Evolutionary conservation across 495 filamentous ascomycete species (phyloP), one percentile per base, ranked within the genome.

Genomic region (Echria macrotheca): DNA sequence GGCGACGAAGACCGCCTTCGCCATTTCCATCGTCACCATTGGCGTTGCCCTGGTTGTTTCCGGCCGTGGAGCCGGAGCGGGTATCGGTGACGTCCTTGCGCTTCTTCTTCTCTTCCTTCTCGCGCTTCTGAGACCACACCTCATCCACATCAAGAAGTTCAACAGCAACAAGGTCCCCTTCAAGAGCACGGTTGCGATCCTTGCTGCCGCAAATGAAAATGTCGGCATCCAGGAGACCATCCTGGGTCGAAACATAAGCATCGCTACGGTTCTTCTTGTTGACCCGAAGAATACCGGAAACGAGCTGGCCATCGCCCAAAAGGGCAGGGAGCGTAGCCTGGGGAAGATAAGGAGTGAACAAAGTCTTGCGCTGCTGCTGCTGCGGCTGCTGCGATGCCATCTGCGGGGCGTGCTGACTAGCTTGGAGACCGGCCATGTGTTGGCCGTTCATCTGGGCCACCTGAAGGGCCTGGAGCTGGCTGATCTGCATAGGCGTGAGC

Each of bases 81-180:
- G 89, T 88, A 59, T 96, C 93, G 18, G 89, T 94, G 50, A 95
- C 93, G 60, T 98, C 93, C 75, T 98, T 98, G 64, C 93, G 86
- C 74, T 97, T 97, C 82, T 98, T 98, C 76, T 98, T 98, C 60
- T 98, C 93, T 66, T 98, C 93, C 63, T 98, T 98, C 65, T 98
- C 93, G 18, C 88, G 86, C 74, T 98, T 98, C 70, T 98, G 93
- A 12, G 84, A 80, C 93, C 93, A 98, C 8, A 98, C 93, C 60
- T 98, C 93, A 64, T 97, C 93, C 2, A 98, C 93, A 63, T 98
- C 93, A 22, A 98, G 83, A 15, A 98, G 83, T 65, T 98, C 93
- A 44, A 98, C 82, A 24, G 93, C 93, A 44, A 98, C 93, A 44
- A 91, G 78, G 63, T 98, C 93, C 49, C 93, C 93, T 69, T 97